Base-by-base conservation (phyloP, 1,284 basidiomycete genomes). In the Rhodofomes roseus region DNA sequence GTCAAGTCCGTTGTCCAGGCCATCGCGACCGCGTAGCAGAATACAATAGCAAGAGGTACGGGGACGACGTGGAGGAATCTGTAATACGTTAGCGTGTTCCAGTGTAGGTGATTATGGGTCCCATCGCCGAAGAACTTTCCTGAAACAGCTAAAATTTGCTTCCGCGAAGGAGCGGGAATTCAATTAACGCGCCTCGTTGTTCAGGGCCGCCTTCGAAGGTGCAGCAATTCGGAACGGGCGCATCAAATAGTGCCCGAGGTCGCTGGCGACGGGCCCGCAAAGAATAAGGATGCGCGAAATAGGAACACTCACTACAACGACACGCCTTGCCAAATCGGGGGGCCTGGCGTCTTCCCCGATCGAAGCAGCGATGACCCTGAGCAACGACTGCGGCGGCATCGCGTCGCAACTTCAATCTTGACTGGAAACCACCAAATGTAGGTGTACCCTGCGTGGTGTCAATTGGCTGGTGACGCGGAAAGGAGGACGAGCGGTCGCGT, bases 101-200 rank as follows among this genome's bases (percentile, higher is more conserved):
- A 20, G 40, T 58, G 57, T 58, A 54, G 57, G 52, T 27, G 52
- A 44, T 22, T 58, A 40, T 58, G 52, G 57, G 57, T 58, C 57
- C 56, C 50, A 23, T 48, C 29, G 50, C 23, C 56, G 37, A 34
- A 25, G 41, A 44, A 39, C 9, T 1, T 44, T 36, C 43, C 41
- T 48, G 41, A 56, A 44, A 36, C 25, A 46, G 43, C 20, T 4
- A 2, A 11, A 37, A 27, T 44, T 46, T 56, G 41, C 54, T 43
- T 46, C 54, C 54, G 54, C 39, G 34, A 36, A 14, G 29, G 14
- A 12, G 5, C 46, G 46, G 29, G 31, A 18, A 36, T 27, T 48
- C 27, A 18, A 52, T 36, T n/a, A 36, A 36, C 50, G 50, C 7
- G 50, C 50, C 34, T 36, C 50, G 31, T 52, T 52, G 50, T 11